A percentile compares a stretch with the other conserved stretches of the same genome.
These are phyloP conservation scores for Wallacemonas sp. DNA, from an alignment of 208 protist genomes.

Conservation along the genomic window DNA sequence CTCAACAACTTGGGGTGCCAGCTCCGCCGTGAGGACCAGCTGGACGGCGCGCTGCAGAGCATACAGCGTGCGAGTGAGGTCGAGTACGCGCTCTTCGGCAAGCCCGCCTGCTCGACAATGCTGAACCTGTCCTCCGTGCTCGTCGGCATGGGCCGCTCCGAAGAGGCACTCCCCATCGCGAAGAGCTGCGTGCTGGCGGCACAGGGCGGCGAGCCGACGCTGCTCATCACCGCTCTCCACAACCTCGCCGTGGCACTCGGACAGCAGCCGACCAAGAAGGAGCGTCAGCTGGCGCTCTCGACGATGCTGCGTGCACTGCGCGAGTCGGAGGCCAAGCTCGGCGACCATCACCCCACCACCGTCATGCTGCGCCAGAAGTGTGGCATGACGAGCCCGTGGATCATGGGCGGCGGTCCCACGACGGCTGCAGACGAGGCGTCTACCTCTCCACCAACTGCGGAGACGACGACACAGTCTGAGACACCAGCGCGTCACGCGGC, in stretches of 20 bases:
- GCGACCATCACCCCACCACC: conserved; percentile 69
- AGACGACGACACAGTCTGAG: too few relatives aligned
- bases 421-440: background rate
- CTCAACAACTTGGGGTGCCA: conserved; percentile 85
- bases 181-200: conserved; percentile 63
- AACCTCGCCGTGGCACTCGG: conserved; percentile 82
- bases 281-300: conserved; percentile 47
- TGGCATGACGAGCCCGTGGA: conserved; percentile 39
- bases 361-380: conserved; percentile 68
- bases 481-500: too few relatives aligned
- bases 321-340: conserved; percentile 52
- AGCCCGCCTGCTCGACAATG: conserved; percentile 84
- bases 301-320: conserved; percentile 79
- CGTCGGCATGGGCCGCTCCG: conserved; percentile 40
- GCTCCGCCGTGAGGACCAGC: conserved; percentile 52
- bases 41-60: conserved; percentile 44
- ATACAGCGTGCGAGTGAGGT: conserved; percentile 53
- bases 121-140: conserved; percentile 84
- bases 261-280: conserved; percentile 40
- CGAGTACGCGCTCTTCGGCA: conserved; percentile 56
- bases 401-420: conserved; percentile 8
- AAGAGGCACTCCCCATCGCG: conserved; percentile 66
- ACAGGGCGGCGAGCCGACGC: conserved; percentile 50
- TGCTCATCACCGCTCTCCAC: conserved; percentile 81
- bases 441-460: too few relatives aligned